phyloP scores from a whole-genome alignment of 495 filamentous ascomycete species.

The Articulospora tetracladia region DNA sequence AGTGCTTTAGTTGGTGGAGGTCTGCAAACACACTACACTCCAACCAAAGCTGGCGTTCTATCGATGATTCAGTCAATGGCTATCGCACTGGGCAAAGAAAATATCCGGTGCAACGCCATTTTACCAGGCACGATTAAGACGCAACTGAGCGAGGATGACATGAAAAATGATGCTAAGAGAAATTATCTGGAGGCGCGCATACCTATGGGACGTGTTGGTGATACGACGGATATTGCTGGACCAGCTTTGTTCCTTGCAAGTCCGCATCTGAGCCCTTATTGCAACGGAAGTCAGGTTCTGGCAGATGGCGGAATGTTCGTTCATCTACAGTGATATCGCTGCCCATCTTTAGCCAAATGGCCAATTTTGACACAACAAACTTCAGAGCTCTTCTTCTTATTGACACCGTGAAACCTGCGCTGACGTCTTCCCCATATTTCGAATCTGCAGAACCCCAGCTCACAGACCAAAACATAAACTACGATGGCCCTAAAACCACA shows the following conservation, averaged over 20 bases:
- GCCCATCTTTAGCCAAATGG: not conserved
- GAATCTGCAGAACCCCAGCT: not conserved
- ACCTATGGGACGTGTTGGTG: slow-evolving; percentile 70
- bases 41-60: slow-evolving; percentile 81
- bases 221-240: slow-evolving; percentile 66
- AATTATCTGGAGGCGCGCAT: slow-evolving; percentile 81
- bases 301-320: slow-evolving; percentile 76
- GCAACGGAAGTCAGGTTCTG: slow-evolving; percentile 79
- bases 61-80: slow-evolving; percentile 82
- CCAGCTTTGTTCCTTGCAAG: slow-evolving; percentile 87
- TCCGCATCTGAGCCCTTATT: slow-evolving; percentile 70
- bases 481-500: too few species aligned
- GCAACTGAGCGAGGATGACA: slow-evolving; percentile 80
- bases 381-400: too few species aligned
- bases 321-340: slow-evolving; percentile 43
- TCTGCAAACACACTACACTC: slow-evolving; percentile 80
- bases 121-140: slow-evolving; percentile 82
- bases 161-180: slow-evolving; percentile 65
- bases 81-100: slow-evolving; percentile 70
- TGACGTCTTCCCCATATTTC: not conserved
- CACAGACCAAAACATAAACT: too few species aligned
- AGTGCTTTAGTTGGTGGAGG: slow-evolving; percentile 82
- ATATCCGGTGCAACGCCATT: slow-evolving; percentile 81
- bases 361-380: too few species aligned
- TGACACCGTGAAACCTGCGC: not conserved